A percentile compares a stretch with the other conserved stretches of the same genome.
Conservation (phyloP, 495 filamentous ascomycete genomes). For the Aspergillus mulundensis region DNA sequence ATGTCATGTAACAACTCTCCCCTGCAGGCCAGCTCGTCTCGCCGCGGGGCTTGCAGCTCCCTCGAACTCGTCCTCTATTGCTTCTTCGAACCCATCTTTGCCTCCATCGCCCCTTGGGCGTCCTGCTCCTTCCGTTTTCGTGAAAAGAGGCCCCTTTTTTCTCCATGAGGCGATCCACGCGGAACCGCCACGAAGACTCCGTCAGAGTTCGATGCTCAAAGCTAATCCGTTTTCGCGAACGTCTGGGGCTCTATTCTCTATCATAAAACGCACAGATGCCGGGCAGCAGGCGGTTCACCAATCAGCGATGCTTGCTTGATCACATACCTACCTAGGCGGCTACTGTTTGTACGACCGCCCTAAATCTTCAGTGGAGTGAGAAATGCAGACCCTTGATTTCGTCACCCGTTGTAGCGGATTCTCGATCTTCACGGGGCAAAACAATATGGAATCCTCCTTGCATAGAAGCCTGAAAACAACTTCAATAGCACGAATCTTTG, state of each 20-base stretch:
- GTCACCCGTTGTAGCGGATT: constrained; percentile 34
- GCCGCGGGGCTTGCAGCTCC: not conserved
- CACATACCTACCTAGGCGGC: too few species aligned
- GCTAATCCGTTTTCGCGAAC: constrained; percentile 11
- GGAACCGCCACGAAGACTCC: constrained; percentile 22
- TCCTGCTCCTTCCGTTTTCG: constrained; percentile 4
- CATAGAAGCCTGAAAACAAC: constrained; percentile 32
- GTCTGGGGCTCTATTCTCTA: constrained; percentile 28
- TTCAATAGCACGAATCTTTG: constrained; percentile 18
- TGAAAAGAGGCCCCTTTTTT: not conserved
- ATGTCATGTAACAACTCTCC: too few species aligned
- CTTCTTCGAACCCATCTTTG: not conserved
- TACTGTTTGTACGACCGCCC: constrained; percentile 17
- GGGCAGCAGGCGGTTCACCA: constrained; percentile 29
- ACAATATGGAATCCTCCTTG: constrained; percentile 34
- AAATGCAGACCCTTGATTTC: constrained; percentile 37
- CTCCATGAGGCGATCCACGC: constrained; percentile 18
- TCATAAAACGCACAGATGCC: constrained; percentile 36
- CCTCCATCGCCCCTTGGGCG: not conserved
- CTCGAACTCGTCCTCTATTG: not conserved
- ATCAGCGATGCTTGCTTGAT: constrained; percentile 25
- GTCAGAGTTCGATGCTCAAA: constrained; percentile 22
- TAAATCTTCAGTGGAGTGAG: constrained; percentile 8
- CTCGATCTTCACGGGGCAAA: constrained; percentile 37
- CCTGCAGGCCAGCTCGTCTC: not conserved